Percentiles rank a stretch among this genome's conserved stretches.
These are phyloP conservation scores for Leishmania lainsoni DNA, from an alignment of 208 protist species.

Conservation along the genomic window DNA sequence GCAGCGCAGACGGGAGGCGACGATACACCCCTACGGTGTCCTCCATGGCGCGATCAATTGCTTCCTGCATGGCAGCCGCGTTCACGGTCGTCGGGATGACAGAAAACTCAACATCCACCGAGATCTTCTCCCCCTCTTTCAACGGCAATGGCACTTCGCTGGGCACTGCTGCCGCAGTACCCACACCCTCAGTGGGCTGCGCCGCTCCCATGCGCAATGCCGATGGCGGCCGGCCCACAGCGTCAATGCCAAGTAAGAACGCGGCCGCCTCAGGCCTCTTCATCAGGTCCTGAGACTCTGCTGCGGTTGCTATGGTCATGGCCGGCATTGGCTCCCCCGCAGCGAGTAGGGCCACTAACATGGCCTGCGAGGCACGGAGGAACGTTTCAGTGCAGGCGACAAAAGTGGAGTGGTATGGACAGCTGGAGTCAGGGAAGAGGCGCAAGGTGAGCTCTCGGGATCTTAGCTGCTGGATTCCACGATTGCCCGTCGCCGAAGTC, in stretches of 20 bases:
- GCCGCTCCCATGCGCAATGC: not conserved
- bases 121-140: slow-evolving; percentile 18
- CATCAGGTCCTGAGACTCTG: not conserved
- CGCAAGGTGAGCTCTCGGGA: slow-evolving; percentile 33
- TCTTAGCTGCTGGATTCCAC: not conserved
- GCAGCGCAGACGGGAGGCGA: slow-evolving; percentile 17
- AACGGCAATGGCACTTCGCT: not conserved
- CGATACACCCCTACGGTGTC: slow-evolving; percentile 10
- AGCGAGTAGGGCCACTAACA: slow-evolving; percentile 12
- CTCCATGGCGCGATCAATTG: not conserved
- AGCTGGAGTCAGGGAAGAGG: slow-evolving; percentile 13
- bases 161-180: not conserved
- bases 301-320: too few relatives aligned
- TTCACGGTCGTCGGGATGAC: slow-evolving; percentile 21
- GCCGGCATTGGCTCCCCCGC: not conserved
- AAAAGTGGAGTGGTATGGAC: slow-evolving; percentile 37
- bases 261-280: not conserved
- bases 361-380: slow-evolving; percentile 14
- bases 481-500: not conserved
- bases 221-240: not conserved
- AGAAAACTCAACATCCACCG: slow-evolving; percentile 15
- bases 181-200: not conserved
- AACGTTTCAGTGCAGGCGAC: slow-evolving; percentile 24
- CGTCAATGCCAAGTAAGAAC: not conserved
- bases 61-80: not conserved